Evolutionary conservation across 805 yeast genomes (phyloP).

Genomic region (Saturnispora besseyi): DNA sequence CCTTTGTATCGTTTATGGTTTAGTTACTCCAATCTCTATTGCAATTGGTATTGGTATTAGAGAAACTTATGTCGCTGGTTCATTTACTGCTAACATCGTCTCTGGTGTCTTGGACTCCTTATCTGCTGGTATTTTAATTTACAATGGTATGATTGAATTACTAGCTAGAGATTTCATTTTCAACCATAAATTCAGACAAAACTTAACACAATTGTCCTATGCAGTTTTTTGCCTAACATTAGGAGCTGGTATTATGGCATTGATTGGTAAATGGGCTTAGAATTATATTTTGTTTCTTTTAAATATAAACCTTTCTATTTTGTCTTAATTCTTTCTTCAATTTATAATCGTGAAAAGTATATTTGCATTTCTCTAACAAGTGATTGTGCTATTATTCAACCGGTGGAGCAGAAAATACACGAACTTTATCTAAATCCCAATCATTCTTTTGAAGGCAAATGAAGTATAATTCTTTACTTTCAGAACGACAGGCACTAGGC

Average conservation of each 20-base stretch:
- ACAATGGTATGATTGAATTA: slow-evolving; percentile 66
- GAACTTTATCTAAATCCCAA: slow-evolving; percentile 32
- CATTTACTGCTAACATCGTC: slow-evolving; percentile 46
- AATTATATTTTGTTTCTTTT: neutral
- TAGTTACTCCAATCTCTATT: slow-evolving; percentile 63
- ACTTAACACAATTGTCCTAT: slow-evolving; percentile 36
- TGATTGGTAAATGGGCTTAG: slow-evolving; percentile 64
- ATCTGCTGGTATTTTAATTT: slow-evolving; percentile 65
- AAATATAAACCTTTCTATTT: neutral
- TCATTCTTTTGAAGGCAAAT: slow-evolving; percentile 49
- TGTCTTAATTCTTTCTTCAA: neutral
- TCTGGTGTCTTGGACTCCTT: slow-evolving; percentile 65
- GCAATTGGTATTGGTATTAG: slow-evolving; percentile 73
- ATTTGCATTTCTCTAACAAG: neutral
- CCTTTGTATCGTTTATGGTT: slow-evolving; percentile 42
- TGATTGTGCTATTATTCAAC: neutral
- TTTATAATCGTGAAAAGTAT: too few species aligned
- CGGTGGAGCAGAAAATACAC: slow-evolving; percentile 30
- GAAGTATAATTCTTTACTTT: slow-evolving; percentile 77
- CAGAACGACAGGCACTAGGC: slow-evolving; percentile 72
- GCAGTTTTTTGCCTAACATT: slow-evolving; percentile 42
- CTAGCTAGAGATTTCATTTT: slow-evolving; percentile 65
- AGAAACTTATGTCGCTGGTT: slow-evolving; percentile 43
- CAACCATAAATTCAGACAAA: slow-evolving; percentile 47
- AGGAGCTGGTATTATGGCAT: slow-evolving; percentile 66